Conservation (phyloP, 306 rosid genomes). For the Aeschynomene evenia region DNA sequence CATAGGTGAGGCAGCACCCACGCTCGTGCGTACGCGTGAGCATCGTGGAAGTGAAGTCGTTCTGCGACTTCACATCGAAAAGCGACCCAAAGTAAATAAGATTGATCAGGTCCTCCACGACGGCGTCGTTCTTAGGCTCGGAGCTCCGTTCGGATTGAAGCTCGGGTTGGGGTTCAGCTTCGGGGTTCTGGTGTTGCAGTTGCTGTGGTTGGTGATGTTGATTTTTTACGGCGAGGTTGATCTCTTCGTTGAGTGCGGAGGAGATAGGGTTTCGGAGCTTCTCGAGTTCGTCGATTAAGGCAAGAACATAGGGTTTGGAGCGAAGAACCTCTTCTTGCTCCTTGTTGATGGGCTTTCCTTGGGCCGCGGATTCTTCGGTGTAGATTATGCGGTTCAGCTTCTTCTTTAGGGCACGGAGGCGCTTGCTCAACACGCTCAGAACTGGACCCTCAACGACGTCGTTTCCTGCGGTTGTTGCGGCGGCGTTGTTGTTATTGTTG, state of each 20-base stretch:
- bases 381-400: conserved; percentile 67
- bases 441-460: conserved; percentile 88
- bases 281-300: conserved; percentile 81
- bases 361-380: conserved; percentile 74
- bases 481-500: not conserved
- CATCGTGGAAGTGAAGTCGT: conserved; percentile 80
- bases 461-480: not conserved
- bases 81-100: conserved; percentile 86
- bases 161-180: conserved; percentile 4
- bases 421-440: conserved; percentile 83
- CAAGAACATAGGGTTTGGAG: conserved; percentile 60
- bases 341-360: conserved; percentile 71
- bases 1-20: conserved; percentile 91
- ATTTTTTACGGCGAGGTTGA: conserved; percentile 41
- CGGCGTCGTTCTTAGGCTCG: conserved; percentile 20
- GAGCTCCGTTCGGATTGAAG: not conserved
- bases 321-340: conserved; percentile 88
- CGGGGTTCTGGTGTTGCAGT: not conserved
- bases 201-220: conserved; percentile 31
- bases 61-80: conserved; percentile 86
- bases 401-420: conserved; percentile 80
- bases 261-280: conserved; percentile 88
- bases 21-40: conserved; percentile 89
- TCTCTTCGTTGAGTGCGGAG: conserved; percentile 66
- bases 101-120: conserved; percentile 70